These are phyloP conservation scores for Cylindrotheca closterium DNA, from an alignment of 108 stramenopile species.

Conservation along the genomic window DNA sequence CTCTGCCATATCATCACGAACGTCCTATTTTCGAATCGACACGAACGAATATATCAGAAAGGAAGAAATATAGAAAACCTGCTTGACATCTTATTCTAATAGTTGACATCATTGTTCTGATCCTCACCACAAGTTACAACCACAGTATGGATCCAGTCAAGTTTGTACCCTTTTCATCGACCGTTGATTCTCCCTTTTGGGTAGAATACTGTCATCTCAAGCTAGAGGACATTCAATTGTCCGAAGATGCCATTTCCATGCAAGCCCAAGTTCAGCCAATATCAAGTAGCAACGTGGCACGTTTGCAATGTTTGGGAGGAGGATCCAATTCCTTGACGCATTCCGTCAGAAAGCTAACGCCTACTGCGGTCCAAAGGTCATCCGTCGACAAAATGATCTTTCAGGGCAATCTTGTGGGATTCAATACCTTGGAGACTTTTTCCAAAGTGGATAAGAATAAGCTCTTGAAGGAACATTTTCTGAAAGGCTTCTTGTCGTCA, in stretches of 20 bases:
- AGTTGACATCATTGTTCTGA: too few relatives aligned
- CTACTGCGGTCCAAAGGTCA: background rate
- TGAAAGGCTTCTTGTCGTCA: constrained; percentile 11
- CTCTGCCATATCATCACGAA: background rate
- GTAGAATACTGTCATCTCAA: constrained; percentile 67
- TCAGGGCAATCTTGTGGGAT: constrained; percentile 40
- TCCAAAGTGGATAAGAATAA: constrained; percentile 72
- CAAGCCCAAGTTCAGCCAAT: constrained; percentile 54
- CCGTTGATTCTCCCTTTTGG: constrained; percentile 86
- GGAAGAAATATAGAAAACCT: too few relatives aligned
- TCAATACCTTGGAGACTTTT: constrained; percentile 78
- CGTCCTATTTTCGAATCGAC: background rate
- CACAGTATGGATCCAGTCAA: constrained; percentile 34
- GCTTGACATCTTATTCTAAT: too few relatives aligned
- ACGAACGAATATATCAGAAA: too few relatives aligned
- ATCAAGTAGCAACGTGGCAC: constrained; percentile 9
- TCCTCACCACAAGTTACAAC: background rate
- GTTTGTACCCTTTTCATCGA: constrained; percentile 77
- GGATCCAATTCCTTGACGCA: constrained; percentile 5
- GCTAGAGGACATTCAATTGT: constrained; percentile 65
- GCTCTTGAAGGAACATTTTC: constrained; percentile 51
- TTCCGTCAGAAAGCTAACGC: background rate
- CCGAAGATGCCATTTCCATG: constrained; percentile 59
- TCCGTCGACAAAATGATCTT: constrained; percentile 19
- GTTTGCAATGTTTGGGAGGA: constrained; percentile 46